A percentile compares a stretch with the other conserved stretches of the same genome.
phyloP scores from a whole-genome alignment of 345 rosid species.

The Ailanthus altissimus region DNA sequence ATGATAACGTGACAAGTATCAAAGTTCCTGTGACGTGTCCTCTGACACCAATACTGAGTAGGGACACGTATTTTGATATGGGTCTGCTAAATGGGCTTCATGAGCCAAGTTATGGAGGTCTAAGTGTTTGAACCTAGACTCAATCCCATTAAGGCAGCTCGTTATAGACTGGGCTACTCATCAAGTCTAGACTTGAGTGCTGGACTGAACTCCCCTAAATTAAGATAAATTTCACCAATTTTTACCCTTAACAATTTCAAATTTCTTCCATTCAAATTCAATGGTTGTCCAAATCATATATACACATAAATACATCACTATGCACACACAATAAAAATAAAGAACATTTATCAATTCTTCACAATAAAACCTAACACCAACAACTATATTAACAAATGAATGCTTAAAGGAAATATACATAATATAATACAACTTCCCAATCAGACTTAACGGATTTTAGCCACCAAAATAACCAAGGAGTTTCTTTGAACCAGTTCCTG shows the following conservation, averaged over 20 bases:
- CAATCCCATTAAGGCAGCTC: too few species aligned
- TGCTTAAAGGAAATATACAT: conserved; percentile 27
- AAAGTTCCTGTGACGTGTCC: too few species aligned
- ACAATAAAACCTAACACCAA: conserved; percentile 23
- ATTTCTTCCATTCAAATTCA: conserved; percentile 30
- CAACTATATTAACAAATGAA: conserved; percentile 29
- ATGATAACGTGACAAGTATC: too few species aligned
- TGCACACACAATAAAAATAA: conserved; percentile 16
- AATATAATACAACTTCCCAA: background rate
- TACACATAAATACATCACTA: conserved; percentile 24
- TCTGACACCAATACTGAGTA: too few species aligned
- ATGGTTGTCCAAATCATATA: conserved; percentile 19
- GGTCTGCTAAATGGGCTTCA: too few species aligned
- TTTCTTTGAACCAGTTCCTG: conserved; percentile 73
- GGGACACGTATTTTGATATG: too few species aligned
- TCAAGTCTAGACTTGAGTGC: too few species aligned
- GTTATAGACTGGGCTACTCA: too few species aligned
- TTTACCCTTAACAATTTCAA: conserved; percentile 13
- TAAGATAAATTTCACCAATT: too few species aligned
- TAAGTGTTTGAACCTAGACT: too few species aligned
- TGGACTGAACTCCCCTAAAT: too few species aligned
- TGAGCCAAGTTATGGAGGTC: too few species aligned
- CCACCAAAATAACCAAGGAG: conserved; percentile 50
- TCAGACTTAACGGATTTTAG: conserved; percentile 6
- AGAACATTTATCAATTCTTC: conserved; percentile 14